These are phyloP conservation scores for Trichosanthes cucumerina DNA, from an alignment of 306 rosid genomes.

Conservation along the genomic window DNA sequence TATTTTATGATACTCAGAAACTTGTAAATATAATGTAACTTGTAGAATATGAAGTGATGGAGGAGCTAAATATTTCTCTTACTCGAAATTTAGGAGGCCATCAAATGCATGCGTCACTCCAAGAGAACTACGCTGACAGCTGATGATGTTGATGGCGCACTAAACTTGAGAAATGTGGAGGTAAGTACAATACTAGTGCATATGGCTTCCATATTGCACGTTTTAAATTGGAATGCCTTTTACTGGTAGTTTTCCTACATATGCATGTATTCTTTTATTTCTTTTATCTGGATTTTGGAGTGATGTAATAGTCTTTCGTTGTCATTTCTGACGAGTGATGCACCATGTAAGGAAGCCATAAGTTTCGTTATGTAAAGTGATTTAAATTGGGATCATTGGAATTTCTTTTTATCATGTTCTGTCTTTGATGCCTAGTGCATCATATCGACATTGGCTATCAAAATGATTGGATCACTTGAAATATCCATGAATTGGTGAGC, in stretches of 20 bases:
- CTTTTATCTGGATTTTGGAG: background rate
- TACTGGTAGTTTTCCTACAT: background rate
- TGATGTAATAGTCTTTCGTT: background rate
- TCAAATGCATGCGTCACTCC: slow-evolving; percentile 94
- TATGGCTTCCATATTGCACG: background rate
- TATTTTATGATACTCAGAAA: background rate
- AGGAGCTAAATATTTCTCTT: background rate
- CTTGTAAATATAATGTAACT: background rate
- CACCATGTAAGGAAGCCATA: background rate
- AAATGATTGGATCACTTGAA: background rate
- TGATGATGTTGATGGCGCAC: slow-evolving; percentile 82
- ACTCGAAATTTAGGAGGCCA: slow-evolving; percentile 55
- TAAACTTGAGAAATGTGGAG: slow-evolving; percentile 75
- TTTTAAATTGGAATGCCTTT: background rate
- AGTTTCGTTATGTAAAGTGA: background rate
- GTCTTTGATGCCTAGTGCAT: background rate
- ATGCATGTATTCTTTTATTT: background rate
- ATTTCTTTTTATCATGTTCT: background rate
- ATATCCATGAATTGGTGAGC: background rate
- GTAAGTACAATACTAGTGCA: slow-evolving; percentile 20
- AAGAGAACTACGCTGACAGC: slow-evolving; percentile 60
- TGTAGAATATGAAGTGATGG: background rate
- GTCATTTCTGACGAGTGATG: background rate
- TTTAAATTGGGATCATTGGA: background rate
- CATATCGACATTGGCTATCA: background rate